Evolutionary conservation across 192 early-diverging fungal species (phyloP), one percentile per base, ranked within the genome.

Genomic region (Coemansia erecta): DNA sequence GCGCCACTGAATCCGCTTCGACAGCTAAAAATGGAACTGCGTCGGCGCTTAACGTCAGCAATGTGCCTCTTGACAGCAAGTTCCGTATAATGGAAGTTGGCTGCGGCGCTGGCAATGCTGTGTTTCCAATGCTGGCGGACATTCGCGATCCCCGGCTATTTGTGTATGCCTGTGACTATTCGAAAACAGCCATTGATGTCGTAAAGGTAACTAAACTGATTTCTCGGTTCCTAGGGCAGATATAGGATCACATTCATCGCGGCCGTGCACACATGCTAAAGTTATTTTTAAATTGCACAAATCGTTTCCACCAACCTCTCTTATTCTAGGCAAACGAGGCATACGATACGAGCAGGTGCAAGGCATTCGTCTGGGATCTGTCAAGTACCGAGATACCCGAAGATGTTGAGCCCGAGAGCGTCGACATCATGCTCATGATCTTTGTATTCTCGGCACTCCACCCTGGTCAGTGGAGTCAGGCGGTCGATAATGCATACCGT

Each of bases 381-480:
- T 83, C 91, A 18, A 80, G 83, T 43, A 50, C 69, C 41, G 64
- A 72, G 21, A 68, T 85, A 2, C 89, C 89, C 14, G 40, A 66
- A 35, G 68, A 84, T 12, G 80, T 92, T 37, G 83, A 77, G 39
- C 80, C 86, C 8, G 83, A 42, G 1, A 82, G 85, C 35, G 50
- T 93, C 39, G 91, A 93, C 64, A 81, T 92, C 44, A 82, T 85
- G 72, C 78, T 87, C 8, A 90, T 89, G 73, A 84, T 93, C 51
- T 93, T 93, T 80, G 89, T 92, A 14, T 82, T 93, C 18, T 88
- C 86, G 23, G 91, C 91, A 2, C 65, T 93, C 17, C 84, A 92
- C 53, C 84, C 90, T 64, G 56, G 61, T 26, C 81, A 87, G 26
- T 92, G 90, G 90, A 55, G 56, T 22, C 81, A 81, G 41, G 89